These are phyloP conservation scores for Breviolum minutum DNA, from an alignment of 73 alveolate species.

Conservation along the genomic window DNA sequence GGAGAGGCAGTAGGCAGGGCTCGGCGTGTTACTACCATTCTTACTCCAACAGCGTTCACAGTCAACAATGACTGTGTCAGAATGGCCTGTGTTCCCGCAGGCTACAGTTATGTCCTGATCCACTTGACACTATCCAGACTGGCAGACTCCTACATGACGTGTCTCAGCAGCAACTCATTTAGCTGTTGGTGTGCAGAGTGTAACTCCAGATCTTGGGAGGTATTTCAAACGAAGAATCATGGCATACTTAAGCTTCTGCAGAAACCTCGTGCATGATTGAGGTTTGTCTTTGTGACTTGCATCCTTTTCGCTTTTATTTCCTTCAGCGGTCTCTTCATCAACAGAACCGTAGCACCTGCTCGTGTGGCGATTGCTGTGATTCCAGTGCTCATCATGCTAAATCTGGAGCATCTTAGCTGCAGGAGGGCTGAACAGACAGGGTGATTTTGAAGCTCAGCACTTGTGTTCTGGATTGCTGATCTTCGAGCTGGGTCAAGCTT, in stretches of 20 bases:
- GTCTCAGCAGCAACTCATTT: too few species aligned
- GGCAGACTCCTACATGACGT: conserved; percentile 26
- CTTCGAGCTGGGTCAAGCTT: neutral
- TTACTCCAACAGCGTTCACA: neutral
- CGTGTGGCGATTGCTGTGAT: conserved; percentile 68
- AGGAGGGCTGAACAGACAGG: neutral
- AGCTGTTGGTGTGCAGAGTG: too few species aligned
- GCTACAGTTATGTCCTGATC: conserved; percentile 44
- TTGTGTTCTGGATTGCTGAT: neutral
- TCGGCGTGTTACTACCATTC: neutral
- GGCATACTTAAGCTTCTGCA: too few species aligned
- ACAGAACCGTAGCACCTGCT: conserved; percentile 62
- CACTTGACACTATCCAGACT: neutral
- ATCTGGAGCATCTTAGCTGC: neutral
- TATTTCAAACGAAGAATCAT: too few species aligned
- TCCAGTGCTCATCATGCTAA: conserved; percentile 80
- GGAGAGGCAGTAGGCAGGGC: conserved; percentile 21
- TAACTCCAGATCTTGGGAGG: too few species aligned
- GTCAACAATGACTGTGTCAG: neutral
- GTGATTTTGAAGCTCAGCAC: neutral
- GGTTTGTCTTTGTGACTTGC: conserved; percentile 44
- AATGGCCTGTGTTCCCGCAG: neutral
- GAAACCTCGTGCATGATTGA: neutral
- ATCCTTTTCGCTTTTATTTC: conserved; percentile 15
- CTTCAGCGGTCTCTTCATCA: conserved; percentile 67